phyloP scores from a whole-genome alignment of 768 basidiomycete genomes.

The Leccinum longicurvipes region DNA sequence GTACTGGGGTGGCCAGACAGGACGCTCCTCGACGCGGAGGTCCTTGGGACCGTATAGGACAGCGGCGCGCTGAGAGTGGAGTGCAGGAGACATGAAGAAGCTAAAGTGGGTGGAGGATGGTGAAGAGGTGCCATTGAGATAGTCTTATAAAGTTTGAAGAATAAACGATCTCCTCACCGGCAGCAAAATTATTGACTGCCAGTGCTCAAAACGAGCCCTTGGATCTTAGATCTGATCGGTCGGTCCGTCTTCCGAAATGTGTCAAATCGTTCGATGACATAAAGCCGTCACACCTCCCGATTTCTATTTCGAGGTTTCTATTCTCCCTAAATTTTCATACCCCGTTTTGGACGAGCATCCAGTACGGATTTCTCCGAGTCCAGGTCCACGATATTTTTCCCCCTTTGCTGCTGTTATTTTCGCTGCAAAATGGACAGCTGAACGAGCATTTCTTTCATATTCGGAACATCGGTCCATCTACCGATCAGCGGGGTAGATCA shows the following conservation, averaged over 20 bases:
- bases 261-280: conserved; percentile 27
- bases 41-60: conserved; percentile 84
- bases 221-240: conserved; percentile 27
- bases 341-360: conserved; percentile 21
- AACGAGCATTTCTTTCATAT: conserved; percentile 4
- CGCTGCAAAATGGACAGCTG: neutral
- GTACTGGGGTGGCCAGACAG: conserved; percentile 64
- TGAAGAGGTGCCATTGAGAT: conserved; percentile 23
- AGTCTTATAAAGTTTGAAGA: conserved; percentile 34
- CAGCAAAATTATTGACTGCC: conserved; percentile 24
- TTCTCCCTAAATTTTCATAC: conserved; percentile 21
- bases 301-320: conserved; percentile 21
- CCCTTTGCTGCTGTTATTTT: conserved; percentile 1
- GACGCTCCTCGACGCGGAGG: conserved; percentile 74
- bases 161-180: conserved; percentile 26
- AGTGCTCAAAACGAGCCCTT: conserved; percentile 22
- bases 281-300: conserved; percentile 27
- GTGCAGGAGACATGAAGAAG: conserved; percentile 40
- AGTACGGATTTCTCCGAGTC: conserved; percentile 8
- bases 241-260: conserved; percentile 25
- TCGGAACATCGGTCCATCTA: conserved; percentile 27
- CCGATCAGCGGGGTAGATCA: conserved; percentile 34
- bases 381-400: conserved; percentile 13
- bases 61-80: conserved; percentile 61
- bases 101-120: conserved; percentile 21